Evolutionary conservation across 805 yeast species (phyloP).

Genomic region (Ogataea populi-albae): DNA sequence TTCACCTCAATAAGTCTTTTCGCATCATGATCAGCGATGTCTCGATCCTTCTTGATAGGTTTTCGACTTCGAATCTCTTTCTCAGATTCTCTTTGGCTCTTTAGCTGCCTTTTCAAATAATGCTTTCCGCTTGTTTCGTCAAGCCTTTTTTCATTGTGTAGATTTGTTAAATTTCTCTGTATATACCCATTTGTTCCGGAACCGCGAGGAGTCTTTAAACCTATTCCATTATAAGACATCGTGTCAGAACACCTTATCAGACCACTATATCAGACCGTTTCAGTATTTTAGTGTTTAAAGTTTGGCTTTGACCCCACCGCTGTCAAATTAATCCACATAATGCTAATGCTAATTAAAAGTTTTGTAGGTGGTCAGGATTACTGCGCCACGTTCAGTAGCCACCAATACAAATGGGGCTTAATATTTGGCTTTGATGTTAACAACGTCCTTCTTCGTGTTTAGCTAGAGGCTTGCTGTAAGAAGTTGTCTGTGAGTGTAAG

Average conservation of each 20-base stretch:
- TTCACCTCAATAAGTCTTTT: constrained; percentile 41
- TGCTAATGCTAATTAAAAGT: no score
- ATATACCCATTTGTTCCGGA: constrained; percentile 63
- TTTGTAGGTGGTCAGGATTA: no score
- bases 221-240: constrained; percentile 60
- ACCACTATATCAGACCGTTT: no score
- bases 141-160: constrained; percentile 20
- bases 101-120: constrained; percentile 36
- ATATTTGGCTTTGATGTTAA: no score
- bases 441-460: no score
- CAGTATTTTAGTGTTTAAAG: no score
- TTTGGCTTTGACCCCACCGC: no score
- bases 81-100: constrained; percentile 12
- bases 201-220: constrained; percentile 55
- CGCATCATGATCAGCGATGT: constrained; percentile 34
- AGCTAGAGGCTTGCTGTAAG: no score
- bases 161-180: constrained; percentile 41
- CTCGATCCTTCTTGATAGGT: constrained; percentile 20
- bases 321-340: no score
- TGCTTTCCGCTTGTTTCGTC: constrained; percentile 35
- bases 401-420: no score
- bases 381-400: no score
- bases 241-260: neutral
- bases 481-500: no score
- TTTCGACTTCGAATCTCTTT: constrained; percentile 5